These are phyloP conservation scores for Kluyveromyces siamensis DNA, from an alignment of 805 yeast species.

Conservation along the genomic window DNA sequence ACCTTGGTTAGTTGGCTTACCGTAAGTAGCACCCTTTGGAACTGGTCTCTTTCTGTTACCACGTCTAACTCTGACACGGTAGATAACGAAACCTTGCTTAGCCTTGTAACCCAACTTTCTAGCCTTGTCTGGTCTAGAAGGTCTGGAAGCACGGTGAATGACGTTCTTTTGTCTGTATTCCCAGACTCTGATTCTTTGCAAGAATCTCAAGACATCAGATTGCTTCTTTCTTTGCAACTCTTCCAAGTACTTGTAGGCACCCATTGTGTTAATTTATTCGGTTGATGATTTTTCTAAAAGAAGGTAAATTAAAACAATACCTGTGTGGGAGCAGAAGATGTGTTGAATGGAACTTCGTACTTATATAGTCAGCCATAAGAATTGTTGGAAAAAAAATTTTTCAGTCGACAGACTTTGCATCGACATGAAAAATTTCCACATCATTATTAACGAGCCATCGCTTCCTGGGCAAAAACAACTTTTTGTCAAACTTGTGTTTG, in stretches of 20 bases:
- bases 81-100: slow-evolving; percentile 98
- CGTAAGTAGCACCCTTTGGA: slow-evolving; percentile 99
- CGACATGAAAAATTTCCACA: neutral
- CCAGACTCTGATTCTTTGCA: slow-evolving; percentile 99
- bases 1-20: slow-evolving; percentile 99
- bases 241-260: slow-evolving; percentile 99
- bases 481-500: neutral
- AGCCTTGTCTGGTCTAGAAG: slow-evolving; percentile 99
- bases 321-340: no score
- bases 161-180: slow-evolving; percentile 99
- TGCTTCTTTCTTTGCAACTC: slow-evolving; percentile 99
- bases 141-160: slow-evolving; percentile 97
- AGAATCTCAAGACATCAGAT: slow-evolving; percentile 98
- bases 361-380: no score
- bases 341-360: no score
- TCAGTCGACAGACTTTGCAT: no score
- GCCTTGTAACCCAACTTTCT: slow-evolving; percentile 99
- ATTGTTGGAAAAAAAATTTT: no score
- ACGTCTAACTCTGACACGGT: slow-evolving; percentile 98
- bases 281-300: neutral
- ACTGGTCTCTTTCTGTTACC: slow-evolving; percentile 99
- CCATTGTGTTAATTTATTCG: slow-evolving; percentile 47
- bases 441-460: neutral
- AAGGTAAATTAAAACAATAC: no score
- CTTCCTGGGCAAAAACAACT: no score